phyloP scores from a whole-genome alignment of 2,329 filamentous ascomycete species.

The Ustilaginoidea virens region DNA sequence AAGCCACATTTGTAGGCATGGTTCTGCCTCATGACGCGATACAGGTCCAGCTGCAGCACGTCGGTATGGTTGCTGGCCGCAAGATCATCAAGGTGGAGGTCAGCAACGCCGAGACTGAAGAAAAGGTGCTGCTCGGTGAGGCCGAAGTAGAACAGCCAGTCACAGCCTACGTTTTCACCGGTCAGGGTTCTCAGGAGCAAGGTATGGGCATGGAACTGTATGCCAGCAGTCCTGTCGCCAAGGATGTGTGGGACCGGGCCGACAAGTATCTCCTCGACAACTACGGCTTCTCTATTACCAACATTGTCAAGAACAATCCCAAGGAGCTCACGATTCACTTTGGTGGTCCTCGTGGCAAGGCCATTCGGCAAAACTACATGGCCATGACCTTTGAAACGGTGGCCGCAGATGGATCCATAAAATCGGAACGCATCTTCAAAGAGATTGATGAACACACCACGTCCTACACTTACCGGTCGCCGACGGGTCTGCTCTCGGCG shows the following conservation, averaged over 20 bases:
- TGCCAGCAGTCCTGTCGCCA: slow-evolving; percentile 79
- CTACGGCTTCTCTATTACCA: slow-evolving; percentile 94
- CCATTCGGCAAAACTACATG: slow-evolving; percentile 98
- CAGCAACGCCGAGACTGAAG: slow-evolving; percentile 87
- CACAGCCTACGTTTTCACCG: slow-evolving; percentile 94
- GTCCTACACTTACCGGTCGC: slow-evolving; percentile 94
- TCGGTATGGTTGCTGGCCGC: slow-evolving; percentile 93
- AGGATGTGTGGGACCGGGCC: slow-evolving; percentile 94
- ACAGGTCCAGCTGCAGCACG: slow-evolving; percentile 86
- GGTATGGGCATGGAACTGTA: slow-evolving; percentile 99
- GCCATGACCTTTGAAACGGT: slow-evolving; percentile 99
- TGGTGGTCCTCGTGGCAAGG: slow-evolving; percentile 89
- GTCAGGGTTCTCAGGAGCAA: slow-evolving; percentile 95
- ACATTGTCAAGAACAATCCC: slow-evolving; percentile 98
- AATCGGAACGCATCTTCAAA: slow-evolving; percentile 99
- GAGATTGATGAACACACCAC: slow-evolving; percentile 84
- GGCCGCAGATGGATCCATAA: slow-evolving; percentile 76
- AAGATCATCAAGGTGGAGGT: slow-evolving; percentile 99
- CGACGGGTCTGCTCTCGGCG: slow-evolving; percentile 84
- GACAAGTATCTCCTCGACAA: slow-evolving; percentile 98
- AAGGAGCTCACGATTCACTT: slow-evolving; percentile 98
- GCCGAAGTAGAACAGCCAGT: slow-evolving; percentile 96
- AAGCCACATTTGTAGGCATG: slow-evolving; percentile 95
- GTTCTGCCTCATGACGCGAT: slow-evolving; percentile 93
- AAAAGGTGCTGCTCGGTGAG: slow-evolving; percentile 89